Conservation (phyloP, 2,329 filamentous ascomycete genomes). For the Aspergillus cejpii region DNA sequence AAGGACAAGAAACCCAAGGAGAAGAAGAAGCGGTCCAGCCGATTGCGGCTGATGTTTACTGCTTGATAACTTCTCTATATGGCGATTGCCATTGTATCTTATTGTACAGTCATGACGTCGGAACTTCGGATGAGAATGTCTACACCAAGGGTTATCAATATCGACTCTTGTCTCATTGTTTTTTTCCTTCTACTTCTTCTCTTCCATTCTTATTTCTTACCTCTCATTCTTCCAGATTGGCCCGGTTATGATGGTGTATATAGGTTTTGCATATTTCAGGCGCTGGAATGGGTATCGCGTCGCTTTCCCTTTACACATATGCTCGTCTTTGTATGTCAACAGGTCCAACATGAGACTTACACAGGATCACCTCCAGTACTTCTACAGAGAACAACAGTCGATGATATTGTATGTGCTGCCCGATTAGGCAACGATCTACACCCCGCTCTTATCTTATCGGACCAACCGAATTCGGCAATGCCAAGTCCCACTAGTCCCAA, state of each 20-base stretch:
- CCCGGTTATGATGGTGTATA: background rate
- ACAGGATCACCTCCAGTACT: no score
- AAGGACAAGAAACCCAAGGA: constrained; percentile 28
- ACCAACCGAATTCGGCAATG: background rate
- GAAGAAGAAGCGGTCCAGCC: constrained; percentile 38
- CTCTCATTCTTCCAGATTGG: background rate
- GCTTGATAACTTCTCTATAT: constrained; percentile 12
- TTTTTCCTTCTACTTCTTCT: constrained; percentile 1
- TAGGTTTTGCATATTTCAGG: constrained; percentile 4
- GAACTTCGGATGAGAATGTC: background rate
- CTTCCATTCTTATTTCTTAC: background rate
- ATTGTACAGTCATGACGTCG: constrained; percentile 21
- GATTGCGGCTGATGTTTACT: constrained; percentile 34
- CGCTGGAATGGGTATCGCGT: constrained; percentile 8
- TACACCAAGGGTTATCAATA: background rate
- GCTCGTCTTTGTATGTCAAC: no score
- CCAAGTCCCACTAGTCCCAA: background rate
- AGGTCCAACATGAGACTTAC: background rate
- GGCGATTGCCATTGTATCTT: constrained; percentile 12
- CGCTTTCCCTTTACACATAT: background rate
- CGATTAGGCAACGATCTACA: background rate
- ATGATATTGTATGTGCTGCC: no score
- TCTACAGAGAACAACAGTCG: no score
- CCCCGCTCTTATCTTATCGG: background rate
- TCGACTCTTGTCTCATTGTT: background rate